Percentiles rank a stretch among this genome's conserved stretches.
Evolutionary conservation across 805 yeast species (phyloP).

Genomic region (Metschnikowia peoriensis): DNA sequence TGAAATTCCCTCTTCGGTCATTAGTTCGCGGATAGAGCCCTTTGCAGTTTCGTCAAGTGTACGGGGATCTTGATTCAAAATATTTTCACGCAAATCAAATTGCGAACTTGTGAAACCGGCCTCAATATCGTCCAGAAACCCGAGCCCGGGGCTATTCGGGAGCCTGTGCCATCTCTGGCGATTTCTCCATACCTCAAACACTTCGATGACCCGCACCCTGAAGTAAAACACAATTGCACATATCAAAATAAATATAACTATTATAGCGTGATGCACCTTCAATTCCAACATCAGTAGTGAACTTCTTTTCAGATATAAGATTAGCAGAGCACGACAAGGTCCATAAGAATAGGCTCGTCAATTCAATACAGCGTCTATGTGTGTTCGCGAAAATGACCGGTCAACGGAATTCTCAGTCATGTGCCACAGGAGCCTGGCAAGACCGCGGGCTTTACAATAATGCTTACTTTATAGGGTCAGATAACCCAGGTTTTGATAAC

Average conservation of each 20-base stretch:
- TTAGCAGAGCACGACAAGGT: too few species aligned
- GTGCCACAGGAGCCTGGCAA: background rate
- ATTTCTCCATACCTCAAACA: constrained; percentile 6
- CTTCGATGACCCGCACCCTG: constrained; percentile 24
- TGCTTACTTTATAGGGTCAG: background rate
- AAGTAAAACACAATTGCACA: constrained; percentile 30
- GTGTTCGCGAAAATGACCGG: background rate
- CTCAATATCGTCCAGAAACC: constrained; percentile 44
- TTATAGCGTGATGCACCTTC: constrained; percentile 17
- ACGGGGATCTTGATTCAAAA: constrained; percentile 50
- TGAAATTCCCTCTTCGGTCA: constrained; percentile 48
- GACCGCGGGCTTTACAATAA: background rate
- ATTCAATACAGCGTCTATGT: background rate
- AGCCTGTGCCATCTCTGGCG: constrained; percentile 16
- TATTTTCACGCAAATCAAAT: constrained; percentile 50
- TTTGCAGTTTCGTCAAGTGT: constrained; percentile 54
- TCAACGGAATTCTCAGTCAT: background rate
- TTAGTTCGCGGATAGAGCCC: constrained; percentile 48
- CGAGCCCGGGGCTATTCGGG: constrained; percentile 5
- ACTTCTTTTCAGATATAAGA: too few species aligned
- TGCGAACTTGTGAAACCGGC: constrained; percentile 57
- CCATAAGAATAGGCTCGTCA: too few species aligned
- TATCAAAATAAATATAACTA: constrained; percentile 17
- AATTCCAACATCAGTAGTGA: background rate
- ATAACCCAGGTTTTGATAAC: background rate